Evolutionary conservation across 2,329 filamentous ascomycete genomes (phyloP).

Genomic region (Claviceps digitariae): DNA sequence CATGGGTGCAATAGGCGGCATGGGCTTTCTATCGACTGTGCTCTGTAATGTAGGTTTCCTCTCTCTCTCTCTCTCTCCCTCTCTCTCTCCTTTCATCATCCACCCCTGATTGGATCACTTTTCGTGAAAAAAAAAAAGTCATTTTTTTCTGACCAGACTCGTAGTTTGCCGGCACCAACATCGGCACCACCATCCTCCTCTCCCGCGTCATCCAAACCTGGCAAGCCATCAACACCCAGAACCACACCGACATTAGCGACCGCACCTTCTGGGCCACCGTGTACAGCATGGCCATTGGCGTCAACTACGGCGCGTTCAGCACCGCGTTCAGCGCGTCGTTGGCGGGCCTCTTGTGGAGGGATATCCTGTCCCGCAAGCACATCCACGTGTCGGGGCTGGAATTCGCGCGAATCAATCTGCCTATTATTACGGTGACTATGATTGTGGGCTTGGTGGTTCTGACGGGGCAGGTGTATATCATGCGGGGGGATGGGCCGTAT

Average conservation of each 20-base stretch:
- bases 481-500: conserved; percentile 8
- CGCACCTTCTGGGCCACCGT: conserved; percentile 61
- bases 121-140: no score
- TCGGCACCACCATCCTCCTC: conserved; percentile 60
- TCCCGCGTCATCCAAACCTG: conserved; percentile 58
- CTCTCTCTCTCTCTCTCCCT: not conserved
- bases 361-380: conserved; percentile 54
- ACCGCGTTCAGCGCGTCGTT: conserved; percentile 58
- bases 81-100: not conserved
- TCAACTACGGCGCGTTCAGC: conserved; percentile 65
- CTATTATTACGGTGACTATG: conserved; percentile 59
- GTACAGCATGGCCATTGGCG: conserved; percentile 60
- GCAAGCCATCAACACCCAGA: conserved; percentile 41
- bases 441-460: conserved; percentile 47
- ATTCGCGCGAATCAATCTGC: conserved; percentile 55
- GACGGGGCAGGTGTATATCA: conserved; percentile 49
- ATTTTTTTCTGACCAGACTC: not conserved
- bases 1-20: conserved; percentile 54
- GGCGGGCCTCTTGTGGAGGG: conserved; percentile 58
- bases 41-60: conserved; percentile 52
- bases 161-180: conserved; percentile 65
- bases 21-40: conserved; percentile 59
- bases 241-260: conserved; percentile 38
- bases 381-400: conserved; percentile 50
- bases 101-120: no score